Conservation (phyloP, 805 yeast genomes). For the Sugiyamaella americana region DNA sequence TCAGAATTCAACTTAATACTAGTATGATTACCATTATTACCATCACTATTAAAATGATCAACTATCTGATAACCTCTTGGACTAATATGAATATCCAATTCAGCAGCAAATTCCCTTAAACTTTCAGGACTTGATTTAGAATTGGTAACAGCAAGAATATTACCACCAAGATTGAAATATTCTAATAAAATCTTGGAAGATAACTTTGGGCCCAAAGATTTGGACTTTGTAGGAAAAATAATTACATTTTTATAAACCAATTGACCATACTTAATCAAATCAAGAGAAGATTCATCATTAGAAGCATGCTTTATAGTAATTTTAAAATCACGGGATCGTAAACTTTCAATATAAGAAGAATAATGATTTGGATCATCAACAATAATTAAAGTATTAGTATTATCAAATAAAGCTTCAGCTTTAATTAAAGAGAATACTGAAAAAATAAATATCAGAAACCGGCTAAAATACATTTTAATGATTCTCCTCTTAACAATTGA, state of each 20-base stretch:
- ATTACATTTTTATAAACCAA: conserved; percentile 51
- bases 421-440: too few relatives aligned
- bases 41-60: conserved; percentile 54
- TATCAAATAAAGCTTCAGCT: too few relatives aligned
- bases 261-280: conserved; percentile 39
- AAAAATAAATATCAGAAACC: too few relatives aligned
- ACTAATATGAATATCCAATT: conserved; percentile 78
- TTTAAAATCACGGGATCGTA: conserved; percentile 33
- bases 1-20: neutral
- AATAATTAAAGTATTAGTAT: conserved; percentile 28
- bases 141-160: conserved; percentile 57
- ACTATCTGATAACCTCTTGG: conserved; percentile 61
- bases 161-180: conserved; percentile 66
- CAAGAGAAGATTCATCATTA: conserved; percentile 24
- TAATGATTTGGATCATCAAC: conserved; percentile 24
- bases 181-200: conserved; percentile 47
- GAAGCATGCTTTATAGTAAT: conserved; percentile 30
- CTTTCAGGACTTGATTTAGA: conserved; percentile 52
- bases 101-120: conserved; percentile 60
- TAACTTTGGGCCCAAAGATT: conserved; percentile 36
- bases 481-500: too few relatives aligned
- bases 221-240: conserved; percentile 49
- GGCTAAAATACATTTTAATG: too few relatives aligned
- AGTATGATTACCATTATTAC: conserved; percentile 2
- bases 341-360: conserved; percentile 17